Percentiles rank a stretch among this genome's conserved stretches.
Conservation (phyloP, 495 filamentous ascomycete genomes). For the Margaritispora aquatica region DNA sequence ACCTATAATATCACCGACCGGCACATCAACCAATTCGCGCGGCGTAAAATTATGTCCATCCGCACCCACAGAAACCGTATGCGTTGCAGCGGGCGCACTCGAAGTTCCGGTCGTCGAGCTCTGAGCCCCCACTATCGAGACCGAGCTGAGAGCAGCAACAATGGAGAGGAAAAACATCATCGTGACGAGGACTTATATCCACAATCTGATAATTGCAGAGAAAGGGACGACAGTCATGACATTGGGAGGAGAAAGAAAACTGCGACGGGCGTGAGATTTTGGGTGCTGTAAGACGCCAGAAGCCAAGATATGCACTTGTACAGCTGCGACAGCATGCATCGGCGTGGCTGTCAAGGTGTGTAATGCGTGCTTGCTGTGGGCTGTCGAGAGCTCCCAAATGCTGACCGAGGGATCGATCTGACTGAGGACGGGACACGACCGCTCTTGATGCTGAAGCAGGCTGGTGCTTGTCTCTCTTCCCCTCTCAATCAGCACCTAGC, state of each 20-base stretch:
- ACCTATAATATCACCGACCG: constrained; percentile 35
- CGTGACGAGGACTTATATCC: background rate
- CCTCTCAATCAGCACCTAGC: background rate
- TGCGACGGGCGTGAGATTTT: background rate
- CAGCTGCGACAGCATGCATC: background rate
- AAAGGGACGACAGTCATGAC: background rate
- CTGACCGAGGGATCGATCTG: background rate
- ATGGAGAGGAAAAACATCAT: background rate
- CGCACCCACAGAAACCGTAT: constrained; percentile 28
- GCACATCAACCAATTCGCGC: constrained; percentile 22
- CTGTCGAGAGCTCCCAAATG: background rate
- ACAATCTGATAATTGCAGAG: background rate
- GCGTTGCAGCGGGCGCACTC: constrained; percentile 18
- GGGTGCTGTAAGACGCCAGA: background rate
- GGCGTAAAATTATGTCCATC: constrained; percentile 31
- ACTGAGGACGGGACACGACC: too few species aligned
- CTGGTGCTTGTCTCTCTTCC: background rate
- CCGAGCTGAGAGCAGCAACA: background rate
- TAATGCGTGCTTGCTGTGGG: too few species aligned
- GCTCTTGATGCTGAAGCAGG: too few species aligned
- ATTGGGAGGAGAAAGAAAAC: background rate
- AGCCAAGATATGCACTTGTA: background rate
- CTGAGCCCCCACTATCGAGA: background rate
- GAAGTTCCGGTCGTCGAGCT: background rate
- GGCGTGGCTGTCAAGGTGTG: background rate